These are phyloP conservation scores for Macrocybe gigantea DNA, from an alignment of 768 basidiomycete genomes.

Conservation along the genomic window DNA sequence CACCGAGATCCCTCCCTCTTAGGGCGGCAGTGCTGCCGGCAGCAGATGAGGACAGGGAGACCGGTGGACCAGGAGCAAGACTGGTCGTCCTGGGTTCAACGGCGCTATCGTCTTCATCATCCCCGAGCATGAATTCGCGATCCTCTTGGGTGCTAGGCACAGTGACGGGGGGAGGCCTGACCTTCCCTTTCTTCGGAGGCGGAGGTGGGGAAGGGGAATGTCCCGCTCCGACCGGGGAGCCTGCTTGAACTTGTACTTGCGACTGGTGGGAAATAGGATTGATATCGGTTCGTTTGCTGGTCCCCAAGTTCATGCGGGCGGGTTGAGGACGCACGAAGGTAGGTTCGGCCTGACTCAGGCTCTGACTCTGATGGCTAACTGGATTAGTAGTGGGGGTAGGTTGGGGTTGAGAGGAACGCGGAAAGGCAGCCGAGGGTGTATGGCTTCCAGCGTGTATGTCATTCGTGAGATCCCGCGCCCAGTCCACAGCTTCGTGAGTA, in stretches of 20 bases:
- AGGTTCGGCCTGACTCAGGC: conserved; percentile 13
- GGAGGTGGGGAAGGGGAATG: conserved; percentile 10
- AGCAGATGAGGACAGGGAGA: too few species aligned
- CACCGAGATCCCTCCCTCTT: too few species aligned
- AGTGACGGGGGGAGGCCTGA: conserved; percentile 8
- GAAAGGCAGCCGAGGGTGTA: neutral
- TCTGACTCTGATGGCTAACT: conserved; percentile 27
- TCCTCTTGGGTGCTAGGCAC: conserved; percentile 20
- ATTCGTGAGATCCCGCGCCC: conserved; percentile 31
- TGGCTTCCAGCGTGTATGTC: conserved; percentile 7
- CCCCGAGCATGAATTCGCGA: conserved; percentile 30
- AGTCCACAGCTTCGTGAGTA: conserved; percentile 34
- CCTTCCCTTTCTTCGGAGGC: conserved; percentile 12
- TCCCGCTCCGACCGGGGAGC: neutral
- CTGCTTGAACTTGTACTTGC: conserved; percentile 19
- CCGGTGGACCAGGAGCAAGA: too few species aligned
- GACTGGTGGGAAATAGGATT: conserved; percentile 40
- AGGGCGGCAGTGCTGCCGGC: too few species aligned
- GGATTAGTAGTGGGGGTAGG: conserved; percentile 23
- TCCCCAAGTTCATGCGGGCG: conserved; percentile 8
- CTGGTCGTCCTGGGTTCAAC: too few species aligned
- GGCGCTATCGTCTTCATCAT: conserved; percentile 18
- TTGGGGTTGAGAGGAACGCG: neutral
- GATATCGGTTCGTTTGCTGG: conserved; percentile 17
- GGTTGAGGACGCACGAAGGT: conserved; percentile 25